Percentiles rank a stretch among this genome's conserved stretches.
These are phyloP conservation scores for Colletotrichum melonis DNA, from an alignment of 2,329 filamentous ascomycete genomes.

Conservation along the genomic window DNA sequence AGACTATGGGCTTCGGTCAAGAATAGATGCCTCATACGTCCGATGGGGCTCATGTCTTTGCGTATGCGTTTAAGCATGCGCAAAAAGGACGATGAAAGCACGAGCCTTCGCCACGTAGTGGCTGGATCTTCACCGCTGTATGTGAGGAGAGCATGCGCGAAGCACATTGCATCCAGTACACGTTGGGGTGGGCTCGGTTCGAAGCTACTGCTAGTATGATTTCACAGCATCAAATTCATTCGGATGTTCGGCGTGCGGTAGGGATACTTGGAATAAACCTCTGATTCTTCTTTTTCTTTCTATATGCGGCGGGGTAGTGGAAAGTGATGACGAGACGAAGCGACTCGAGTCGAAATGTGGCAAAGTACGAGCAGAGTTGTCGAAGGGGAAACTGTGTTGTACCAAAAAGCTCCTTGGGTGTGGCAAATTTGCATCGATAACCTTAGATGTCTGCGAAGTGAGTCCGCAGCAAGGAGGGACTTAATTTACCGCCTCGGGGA, in stretches of 20 bases:
- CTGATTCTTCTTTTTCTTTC: slow-evolving; percentile 26
- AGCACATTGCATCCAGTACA: neutral
- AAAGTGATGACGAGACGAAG: slow-evolving; percentile 22
- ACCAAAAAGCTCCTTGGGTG: slow-evolving; percentile 32
- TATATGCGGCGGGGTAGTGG: slow-evolving; percentile 18
- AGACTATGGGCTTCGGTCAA: slow-evolving; percentile 98
- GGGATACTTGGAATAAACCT: slow-evolving; percentile 36
- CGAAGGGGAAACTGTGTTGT: slow-evolving; percentile 16
- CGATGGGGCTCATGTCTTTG: neutral
- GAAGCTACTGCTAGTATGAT: slow-evolving; percentile 25
- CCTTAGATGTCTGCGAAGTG: slow-evolving; percentile 18
- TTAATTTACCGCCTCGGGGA: slow-evolving; percentile 17
- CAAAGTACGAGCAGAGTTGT: slow-evolving; percentile 9
- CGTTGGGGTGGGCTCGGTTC: neutral
- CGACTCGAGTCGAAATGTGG: slow-evolving; percentile 9
- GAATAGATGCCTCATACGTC: slow-evolving; percentile 69
- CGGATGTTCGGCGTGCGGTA: slow-evolving; percentile 35
- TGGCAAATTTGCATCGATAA: slow-evolving; percentile 27
- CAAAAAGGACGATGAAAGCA: neutral
- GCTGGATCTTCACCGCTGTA: neutral
- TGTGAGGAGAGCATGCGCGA: slow-evolving; percentile 7
- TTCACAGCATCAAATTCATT: slow-evolving; percentile 35
- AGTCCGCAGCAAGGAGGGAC: slow-evolving; percentile 16
- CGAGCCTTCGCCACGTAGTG: neutral
- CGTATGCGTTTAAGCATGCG: neutral